Evolutionary conservation across 805 yeast genomes (phyloP), one percentile per base, ranked within the genome.

Genomic region (Starmerella kuoi): DNA sequence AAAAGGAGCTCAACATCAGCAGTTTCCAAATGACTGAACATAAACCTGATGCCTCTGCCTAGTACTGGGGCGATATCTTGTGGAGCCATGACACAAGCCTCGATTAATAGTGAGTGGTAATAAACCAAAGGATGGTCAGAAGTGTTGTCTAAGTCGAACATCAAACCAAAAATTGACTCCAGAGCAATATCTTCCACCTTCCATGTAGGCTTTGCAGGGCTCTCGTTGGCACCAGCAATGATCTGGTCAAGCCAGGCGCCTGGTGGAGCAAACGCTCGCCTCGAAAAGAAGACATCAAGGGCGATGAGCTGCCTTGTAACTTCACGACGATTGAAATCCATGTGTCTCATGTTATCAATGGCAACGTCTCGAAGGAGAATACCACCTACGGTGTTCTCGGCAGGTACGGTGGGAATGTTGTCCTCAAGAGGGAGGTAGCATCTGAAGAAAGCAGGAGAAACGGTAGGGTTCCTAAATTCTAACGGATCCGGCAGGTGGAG

Each of bases 161-260:
- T 72, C 63, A 83, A 72, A 21, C 84, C 74, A 47, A 88, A 66
- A 32, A 87, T 75, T 34, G 82, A 74, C 57, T 91, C 96, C 27
- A 87, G 72, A 0, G 88, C 83, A 31, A 87, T 68, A 58, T 87
- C 95, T 61, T 91, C 98, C 45, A 86, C 73, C 58, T 91, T 91
- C 81, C 83, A 85, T 0, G 95, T 85, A 1, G 93, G 74, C 25
- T 47, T 39, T 9, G 55, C 56, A 5, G 55, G 59, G 19, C 37
- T 40, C 18, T 66, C 64, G 20, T 62, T 65, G 46, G 75, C 77
- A 15, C 21, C 35, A 15, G 23, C 38, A 7, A 37, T 21, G 20
- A 48, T 25, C 21, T 37, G 37, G 51, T 86, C 95, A 45, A 86
- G 69, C 0, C 93, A 73, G 3, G 79, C 72, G 28, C 93, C 94